Percentiles rank a stretch among this genome's conserved stretches.
phyloP scores from a whole-genome alignment of 2,329 filamentous ascomycete species.

The Paraphaeosphaeria sporulosa region DNA sequence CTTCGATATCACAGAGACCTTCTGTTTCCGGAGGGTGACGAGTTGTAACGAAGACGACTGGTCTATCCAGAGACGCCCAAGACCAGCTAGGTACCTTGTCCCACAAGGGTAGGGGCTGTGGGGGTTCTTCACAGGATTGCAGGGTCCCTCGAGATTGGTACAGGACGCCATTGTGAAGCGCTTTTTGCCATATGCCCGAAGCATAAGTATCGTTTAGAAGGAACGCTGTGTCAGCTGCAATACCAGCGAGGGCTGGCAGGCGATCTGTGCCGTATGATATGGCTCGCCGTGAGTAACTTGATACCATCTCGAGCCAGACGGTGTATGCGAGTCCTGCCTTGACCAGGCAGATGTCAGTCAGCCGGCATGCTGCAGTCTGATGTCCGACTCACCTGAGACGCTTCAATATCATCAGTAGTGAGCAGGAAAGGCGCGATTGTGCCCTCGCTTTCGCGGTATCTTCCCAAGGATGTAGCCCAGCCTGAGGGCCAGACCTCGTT shows the following conservation, averaged over 20 bases:
- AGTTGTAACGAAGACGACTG: not conserved
- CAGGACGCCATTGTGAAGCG: not conserved
- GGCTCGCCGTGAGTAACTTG: not conserved
- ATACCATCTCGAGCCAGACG: conserved; percentile 2
- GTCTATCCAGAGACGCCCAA: not conserved
- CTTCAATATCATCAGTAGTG: not conserved
- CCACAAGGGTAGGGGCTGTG: not conserved
- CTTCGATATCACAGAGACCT: not conserved
- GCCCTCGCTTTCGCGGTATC: not conserved
- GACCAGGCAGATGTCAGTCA: not conserved
- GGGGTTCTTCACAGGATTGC: not conserved
- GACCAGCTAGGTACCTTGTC: conserved; percentile 1
- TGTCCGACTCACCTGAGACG: not conserved
- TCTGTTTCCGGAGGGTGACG: not conserved
- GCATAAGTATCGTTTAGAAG: not conserved
- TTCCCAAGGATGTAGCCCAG: not conserved
- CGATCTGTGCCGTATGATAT: not conserved
- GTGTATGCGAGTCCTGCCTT: not conserved
- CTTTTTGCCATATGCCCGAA: not conserved
- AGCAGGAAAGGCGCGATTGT: not conserved
- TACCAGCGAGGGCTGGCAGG: conserved; percentile 1
- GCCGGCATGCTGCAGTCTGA: not conserved
- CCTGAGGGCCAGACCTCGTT: conserved; percentile 1
- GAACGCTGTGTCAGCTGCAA: not conserved
- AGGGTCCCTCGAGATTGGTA: not conserved